phyloP scores from a whole-genome alignment of 2,329 filamentous ascomycete genomes.

The Paracoccidioides lutzii region DNA sequence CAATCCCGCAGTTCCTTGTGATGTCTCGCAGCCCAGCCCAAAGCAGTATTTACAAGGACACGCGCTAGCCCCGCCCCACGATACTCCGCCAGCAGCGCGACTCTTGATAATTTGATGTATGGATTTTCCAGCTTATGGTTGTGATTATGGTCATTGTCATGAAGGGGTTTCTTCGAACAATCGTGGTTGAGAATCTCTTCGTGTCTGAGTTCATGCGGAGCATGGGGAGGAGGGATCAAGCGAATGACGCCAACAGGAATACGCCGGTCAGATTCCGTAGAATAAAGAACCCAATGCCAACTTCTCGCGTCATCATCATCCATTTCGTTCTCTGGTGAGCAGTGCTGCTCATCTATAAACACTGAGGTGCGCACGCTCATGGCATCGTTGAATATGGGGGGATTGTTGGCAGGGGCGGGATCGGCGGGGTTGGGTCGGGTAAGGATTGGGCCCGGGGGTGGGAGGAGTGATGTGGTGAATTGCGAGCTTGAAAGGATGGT shows the following conservation, averaged over 20 bases:
- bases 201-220: conserved; percentile 35
- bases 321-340: conserved; percentile 54
- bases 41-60: conserved; percentile 52
- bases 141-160: no score
- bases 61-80: conserved; percentile 48
- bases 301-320: conserved; percentile 67
- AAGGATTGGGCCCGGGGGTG: conserved; percentile 16
- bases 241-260: conserved; percentile 62
- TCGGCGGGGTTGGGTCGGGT: conserved; percentile 16
- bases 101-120: conserved; percentile 68
- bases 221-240: conserved; percentile 68
- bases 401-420: conserved; percentile 21
- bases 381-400: conserved; percentile 47
- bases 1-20: conserved; percentile 37
- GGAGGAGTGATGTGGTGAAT: conserved; percentile 14
- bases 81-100: conserved; percentile 56
- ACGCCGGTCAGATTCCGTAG: conserved; percentile 26
- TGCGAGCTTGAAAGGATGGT: not conserved
- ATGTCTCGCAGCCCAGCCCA: conserved; percentile 55
- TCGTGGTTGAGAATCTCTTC: no score
- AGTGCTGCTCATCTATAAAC: conserved; percentile 45
- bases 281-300: conserved; percentile 73
- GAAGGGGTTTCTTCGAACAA: no score
- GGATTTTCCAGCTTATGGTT: conserved; percentile 45
- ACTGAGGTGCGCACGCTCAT: conserved; percentile 46